Base-by-base conservation (phyloP, 2,329 filamentous ascomycete species). In the Blastomyces percursus region DNA sequence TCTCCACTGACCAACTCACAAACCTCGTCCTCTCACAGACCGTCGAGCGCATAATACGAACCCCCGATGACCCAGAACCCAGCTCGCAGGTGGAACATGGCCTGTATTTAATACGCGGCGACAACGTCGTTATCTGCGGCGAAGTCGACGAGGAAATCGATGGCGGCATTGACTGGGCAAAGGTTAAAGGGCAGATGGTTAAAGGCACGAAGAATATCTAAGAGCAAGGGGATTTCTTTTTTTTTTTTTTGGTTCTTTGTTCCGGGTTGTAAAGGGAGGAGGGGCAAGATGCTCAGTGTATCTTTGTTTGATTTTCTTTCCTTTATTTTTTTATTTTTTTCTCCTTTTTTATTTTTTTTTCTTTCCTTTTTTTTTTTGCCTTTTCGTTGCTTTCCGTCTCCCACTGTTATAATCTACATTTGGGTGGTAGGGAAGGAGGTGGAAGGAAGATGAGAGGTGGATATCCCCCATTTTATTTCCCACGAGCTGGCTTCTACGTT, bases 81-180 rank as follows among this genome's bases (percentile, higher is more conserved):
- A 95, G 89, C 52, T 84, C 86, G 63, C 86, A 94, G 72, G 86
- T 94, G 21, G 86, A 88, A 4, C 85, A 96, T 65, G 94, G 94
- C 1, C 78, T 97, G 6, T 97, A 96, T 74, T 82, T 99, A 63
- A 89, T 99, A 63, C 84, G 94, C 64, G 94, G 94, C 60, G 94
- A 99, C 74, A 96, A 95, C 71, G 93, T 99, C 57, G 92, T 91
- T 65, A 82, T 95, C 19, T 89, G 94, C 63, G 94, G 94, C 1
- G 80, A 95, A 63, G 87, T 99, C 40, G 91, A 99, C 74, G 92
- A 96, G 76, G 83, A 89, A 69, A 79, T 97, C 64, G 94, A 99
- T 77, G 83, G 82, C 48, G 91, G 88, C 69, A 97, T 99, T 72
- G 87, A 96, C 77, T 99, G 94, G 94, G 82, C 83, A 24, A 87